Base-by-base conservation (phyloP, 306 rosid genomes). In the Abrus precatorius region DNA sequence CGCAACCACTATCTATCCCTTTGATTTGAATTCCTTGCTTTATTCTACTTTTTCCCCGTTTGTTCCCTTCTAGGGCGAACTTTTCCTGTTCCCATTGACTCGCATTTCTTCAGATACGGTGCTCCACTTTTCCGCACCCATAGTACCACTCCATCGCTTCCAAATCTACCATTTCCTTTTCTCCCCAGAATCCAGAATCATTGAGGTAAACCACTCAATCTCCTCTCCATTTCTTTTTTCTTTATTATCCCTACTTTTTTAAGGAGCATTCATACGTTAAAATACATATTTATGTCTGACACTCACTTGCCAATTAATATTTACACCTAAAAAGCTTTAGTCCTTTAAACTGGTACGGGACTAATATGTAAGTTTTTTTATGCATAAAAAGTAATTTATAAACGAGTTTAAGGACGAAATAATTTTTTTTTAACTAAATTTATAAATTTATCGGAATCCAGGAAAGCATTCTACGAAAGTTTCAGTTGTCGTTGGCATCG, bases 191-290 rank as follows among this genome's bases (percentile, higher is more conserved):
- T 50, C 72, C 72, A 69, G 75, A 74, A 84, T 54, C 77, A 33
- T 20, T 29, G 9, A 67, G 74, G 65, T 79, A 11, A 50, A 75
- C 81, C 78, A 68, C 50, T 79, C 77, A 56, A 49, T 62, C 13
- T 62, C 27, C 2, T 7, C 70, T 70, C 70, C 49, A 54, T n/a
- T 45, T 3, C 11, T 52, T 69, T 14, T 34, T 32, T 27, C 2
- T 40, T 2, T 5, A 41, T 4, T 30, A 3, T 43, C n/a, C 11
- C 4, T 28, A 1, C 36, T 20, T 63, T 36, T 20, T 20, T 20
- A 20, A 20, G 20, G 20, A 20, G 20, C 20, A 20, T 20, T 20
- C 20, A 20, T 20, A 20, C 20, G 20, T 20, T 20, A 20, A 20
- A 20, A 20, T 20, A 20, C 20, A 20, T 20, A 20, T 20, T 20